Conservation (phyloP, 1,284 basidiomycete genomes). For the Coniferiporia weirii region DNA sequence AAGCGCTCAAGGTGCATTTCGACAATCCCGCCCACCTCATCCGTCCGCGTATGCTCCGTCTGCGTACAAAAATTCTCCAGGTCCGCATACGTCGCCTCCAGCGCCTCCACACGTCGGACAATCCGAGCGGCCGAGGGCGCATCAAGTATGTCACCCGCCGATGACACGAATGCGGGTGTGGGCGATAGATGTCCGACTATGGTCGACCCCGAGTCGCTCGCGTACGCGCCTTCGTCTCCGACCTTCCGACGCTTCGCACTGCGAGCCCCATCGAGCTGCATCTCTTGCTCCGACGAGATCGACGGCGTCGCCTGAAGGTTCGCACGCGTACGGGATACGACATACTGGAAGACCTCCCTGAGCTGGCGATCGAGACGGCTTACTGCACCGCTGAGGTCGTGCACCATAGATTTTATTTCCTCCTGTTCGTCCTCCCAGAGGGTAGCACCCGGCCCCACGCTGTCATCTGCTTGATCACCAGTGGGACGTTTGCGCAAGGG, state of each 20-base stretch:
- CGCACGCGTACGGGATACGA: slow-evolving; percentile 13
- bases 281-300: slow-evolving; percentile 1
- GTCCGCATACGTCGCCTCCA: slow-evolving; percentile 35
- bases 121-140: slow-evolving; percentile 31
- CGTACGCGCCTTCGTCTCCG: slow-evolving; percentile 9
- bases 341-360: slow-evolving; percentile 18
- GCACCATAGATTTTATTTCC: slow-evolving; percentile 26
- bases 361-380: slow-evolving; percentile 5
- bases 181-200: neutral
- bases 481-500: slow-evolving; percentile 27
- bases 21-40: slow-evolving; percentile 37
- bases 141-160: slow-evolving; percentile 2
- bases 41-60: slow-evolving; percentile 31
- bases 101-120: slow-evolving; percentile 31
- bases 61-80: slow-evolving; percentile 42
- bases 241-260: slow-evolving; percentile 11
- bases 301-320: neutral
- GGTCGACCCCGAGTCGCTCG: slow-evolving; percentile 1
- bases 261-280: neutral
- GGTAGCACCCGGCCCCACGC: neutral
- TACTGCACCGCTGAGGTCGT: slow-evolving; percentile 23
- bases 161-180: neutral
- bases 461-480: slow-evolving; percentile 15
- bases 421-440: slow-evolving; percentile 24
- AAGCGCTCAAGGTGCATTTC: slow-evolving; percentile 32